Evolutionary conservation across 176 grass and related monocot species (phyloP), one percentile per base, ranked within the genome.

Genomic region (Tillandsia fasciculata): DNA sequence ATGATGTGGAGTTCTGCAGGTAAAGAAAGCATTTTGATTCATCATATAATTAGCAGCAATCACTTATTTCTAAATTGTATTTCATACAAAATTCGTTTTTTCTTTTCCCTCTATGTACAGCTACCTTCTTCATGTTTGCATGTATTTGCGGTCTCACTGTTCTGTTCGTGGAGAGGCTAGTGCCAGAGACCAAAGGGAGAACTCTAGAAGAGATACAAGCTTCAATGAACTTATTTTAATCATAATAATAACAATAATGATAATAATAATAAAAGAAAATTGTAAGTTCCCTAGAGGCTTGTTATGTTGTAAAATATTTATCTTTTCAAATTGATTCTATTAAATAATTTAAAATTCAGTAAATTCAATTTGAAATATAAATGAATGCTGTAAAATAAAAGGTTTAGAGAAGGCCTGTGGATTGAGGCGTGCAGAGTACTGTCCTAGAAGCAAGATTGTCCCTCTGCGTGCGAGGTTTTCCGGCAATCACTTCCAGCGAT

Each of bases 141-240:
- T 78, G 74, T 69, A 52, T 90, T 59, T 87, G 87, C 48, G 82
- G 82, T 14, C 70, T 96, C 2, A 83, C 84, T 1, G 54, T 96
- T 68, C 10, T 85, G 48, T 96, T 96, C 74, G 91, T 96, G 63
- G 81, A 77, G 11, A 72, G 64, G 48, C 58, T 90, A 15, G 87
- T 96, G 22, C 91, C 91, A 2, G 87, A 96, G 71, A 96, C 91
- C 17, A 96, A 96, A 80, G 87, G 91, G 71, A 82, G 84, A 29
- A 90, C 87, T 14, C 76, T 96, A 9, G 87, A 96, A 85, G 84
- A 96, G 68, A 90, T 96, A 57, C 91, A 96, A 58, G 83, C 81
- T 2, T 95, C 84, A 12, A 87, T 95, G 87, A 80, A 67, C 78
- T 77, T 80, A 12, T 77, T 71, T 15, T 61, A 7, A 59, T 9